Conservation (phyloP, 2,329 filamentous ascomycete species). For the Ascochyta rabiei region DNA sequence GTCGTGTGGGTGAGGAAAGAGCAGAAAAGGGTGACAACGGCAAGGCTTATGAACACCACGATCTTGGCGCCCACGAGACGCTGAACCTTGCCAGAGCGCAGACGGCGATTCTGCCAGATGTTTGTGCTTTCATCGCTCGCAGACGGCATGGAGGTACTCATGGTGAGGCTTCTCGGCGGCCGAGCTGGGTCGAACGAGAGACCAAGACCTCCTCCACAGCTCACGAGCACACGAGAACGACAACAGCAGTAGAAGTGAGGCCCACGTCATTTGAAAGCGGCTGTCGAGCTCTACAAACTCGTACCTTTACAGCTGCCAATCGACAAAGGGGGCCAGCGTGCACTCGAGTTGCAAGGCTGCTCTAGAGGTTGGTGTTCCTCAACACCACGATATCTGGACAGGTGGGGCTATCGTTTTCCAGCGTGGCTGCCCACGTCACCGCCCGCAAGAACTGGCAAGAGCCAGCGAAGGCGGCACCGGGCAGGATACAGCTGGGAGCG, state of each 20-base stretch:
- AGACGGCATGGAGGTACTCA: constrained; percentile 3
- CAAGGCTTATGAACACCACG: constrained; percentile 11
- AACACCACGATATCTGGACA: constrained; percentile 9
- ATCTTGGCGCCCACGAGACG: constrained; percentile 10
- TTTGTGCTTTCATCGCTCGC: constrained; percentile 14
- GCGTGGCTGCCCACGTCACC: constrained; percentile 19
- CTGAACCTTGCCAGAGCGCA: constrained; percentile 8
- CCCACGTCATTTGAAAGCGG: constrained; percentile 22
- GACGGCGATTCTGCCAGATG: constrained; percentile 6
- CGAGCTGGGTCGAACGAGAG: background rate
- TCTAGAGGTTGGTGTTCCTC: constrained; percentile 22
- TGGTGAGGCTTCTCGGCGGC: background rate
- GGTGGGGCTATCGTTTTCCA: constrained; percentile 8
- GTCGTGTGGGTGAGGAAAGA: constrained; percentile 17
- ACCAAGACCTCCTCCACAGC: constrained; percentile 2
- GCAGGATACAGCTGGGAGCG: background rate
- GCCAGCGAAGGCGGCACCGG: background rate
- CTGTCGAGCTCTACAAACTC: constrained; percentile 29
- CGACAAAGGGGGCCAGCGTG: constrained; percentile 18
- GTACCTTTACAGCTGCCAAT: background rate
- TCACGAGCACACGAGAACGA: constrained; percentile 5
- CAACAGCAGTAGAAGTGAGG: constrained; percentile 1
- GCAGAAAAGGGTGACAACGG: constrained; percentile 21
- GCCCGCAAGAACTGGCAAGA: constrained; percentile 15
- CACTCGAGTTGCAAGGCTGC: constrained; percentile 23